Evolutionary conservation across 1,139 yeast genomes (phyloP).

Genomic region (Sugiyamaella pinicola): DNA sequence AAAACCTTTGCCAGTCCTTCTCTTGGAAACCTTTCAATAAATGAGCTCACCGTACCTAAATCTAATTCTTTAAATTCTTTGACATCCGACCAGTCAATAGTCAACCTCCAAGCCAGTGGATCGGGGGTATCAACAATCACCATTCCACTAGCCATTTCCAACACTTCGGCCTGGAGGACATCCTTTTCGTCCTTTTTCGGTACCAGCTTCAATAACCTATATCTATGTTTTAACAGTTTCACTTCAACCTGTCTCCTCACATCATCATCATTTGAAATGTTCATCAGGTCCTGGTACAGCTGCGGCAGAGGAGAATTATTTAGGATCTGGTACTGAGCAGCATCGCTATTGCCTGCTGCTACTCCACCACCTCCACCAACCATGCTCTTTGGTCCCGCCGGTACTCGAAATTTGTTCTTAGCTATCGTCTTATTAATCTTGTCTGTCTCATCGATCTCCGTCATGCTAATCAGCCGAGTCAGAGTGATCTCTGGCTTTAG

Average conservation of each 20-base stretch:
- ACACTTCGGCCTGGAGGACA: slow-evolving; percentile 48
- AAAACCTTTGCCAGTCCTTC: slow-evolving; percentile 64
- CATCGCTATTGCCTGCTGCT: slow-evolving; percentile 1
- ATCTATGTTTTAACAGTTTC: slow-evolving; percentile 57
- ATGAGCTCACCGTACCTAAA: slow-evolving; percentile 50
- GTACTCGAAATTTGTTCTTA: slow-evolving; percentile 35
- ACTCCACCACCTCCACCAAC: slow-evolving; percentile 46
- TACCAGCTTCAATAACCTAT: slow-evolving; percentile 53
- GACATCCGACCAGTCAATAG: slow-evolving; percentile 76
- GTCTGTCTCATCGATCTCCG: slow-evolving; percentile 48
- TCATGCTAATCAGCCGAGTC: slow-evolving; percentile 52
- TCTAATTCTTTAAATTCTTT: slow-evolving; percentile 54
- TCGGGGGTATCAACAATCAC: slow-evolving; percentile 64
- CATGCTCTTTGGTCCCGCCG: slow-evolving; percentile 35
- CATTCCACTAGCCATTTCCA: slow-evolving; percentile 69
- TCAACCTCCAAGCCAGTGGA: slow-evolving; percentile 69
- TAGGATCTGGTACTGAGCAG: slow-evolving; percentile 52
- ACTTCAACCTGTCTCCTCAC: slow-evolving; percentile 63
- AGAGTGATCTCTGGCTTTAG: slow-evolving; percentile 57
- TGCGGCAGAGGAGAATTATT: slow-evolving; percentile 53
- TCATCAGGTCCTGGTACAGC: slow-evolving; percentile 59
- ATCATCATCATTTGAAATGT: slow-evolving; percentile 61
- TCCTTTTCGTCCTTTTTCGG: slow-evolving; percentile 49
- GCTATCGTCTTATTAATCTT: slow-evolving; percentile 37
- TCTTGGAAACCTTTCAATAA: slow-evolving; percentile 57